A percentile compares a stretch with the other conserved stretches of the same genome.
Conservation (phyloP, 2,329 filamentous ascomycete species). For the Colletotrichum kahawae region DNA sequence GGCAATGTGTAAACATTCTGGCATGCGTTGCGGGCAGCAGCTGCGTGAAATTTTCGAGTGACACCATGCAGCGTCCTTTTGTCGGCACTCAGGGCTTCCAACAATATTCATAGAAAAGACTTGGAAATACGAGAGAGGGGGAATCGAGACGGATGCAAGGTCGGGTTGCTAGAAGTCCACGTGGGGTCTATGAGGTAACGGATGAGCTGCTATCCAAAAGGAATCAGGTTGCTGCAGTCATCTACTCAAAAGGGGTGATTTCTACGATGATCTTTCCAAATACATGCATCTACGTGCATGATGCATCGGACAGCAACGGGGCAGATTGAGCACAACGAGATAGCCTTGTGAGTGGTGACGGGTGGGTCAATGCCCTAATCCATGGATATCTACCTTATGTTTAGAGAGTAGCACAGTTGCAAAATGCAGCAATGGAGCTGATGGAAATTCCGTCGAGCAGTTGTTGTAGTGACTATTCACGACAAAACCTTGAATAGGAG, state of each 20-base stretch:
- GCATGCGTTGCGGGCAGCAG: not conserved
- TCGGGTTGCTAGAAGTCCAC: not conserved
- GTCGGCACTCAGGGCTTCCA: not conserved
- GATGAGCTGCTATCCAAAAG: not conserved
- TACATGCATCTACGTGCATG: not conserved
- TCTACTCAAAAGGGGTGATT: not conserved
- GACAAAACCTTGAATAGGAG: not conserved
- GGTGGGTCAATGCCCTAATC: not conserved
- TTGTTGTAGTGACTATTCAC: not conserved
- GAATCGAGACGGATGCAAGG: not conserved
- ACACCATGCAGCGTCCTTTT: not conserved
- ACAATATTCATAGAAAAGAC: too few species aligned
- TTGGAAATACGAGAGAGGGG: not conserved
- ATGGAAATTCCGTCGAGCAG: not conserved
- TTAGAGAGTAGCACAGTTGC: not conserved
- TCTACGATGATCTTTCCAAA: not conserved
- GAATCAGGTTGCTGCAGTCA: not conserved
- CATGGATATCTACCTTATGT: not conserved
- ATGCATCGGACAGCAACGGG: not conserved
- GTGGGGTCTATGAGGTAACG: not conserved
- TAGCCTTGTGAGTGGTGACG: not conserved
- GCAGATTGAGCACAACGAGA: not conserved
- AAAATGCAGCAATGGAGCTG: not conserved
- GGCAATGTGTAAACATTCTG: not conserved
- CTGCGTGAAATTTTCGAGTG: not conserved